Evolutionary conservation across 306 rosid species (phyloP), one percentile per base, ranked within the genome.

Genomic region (Arachis stenosperma): DNA sequence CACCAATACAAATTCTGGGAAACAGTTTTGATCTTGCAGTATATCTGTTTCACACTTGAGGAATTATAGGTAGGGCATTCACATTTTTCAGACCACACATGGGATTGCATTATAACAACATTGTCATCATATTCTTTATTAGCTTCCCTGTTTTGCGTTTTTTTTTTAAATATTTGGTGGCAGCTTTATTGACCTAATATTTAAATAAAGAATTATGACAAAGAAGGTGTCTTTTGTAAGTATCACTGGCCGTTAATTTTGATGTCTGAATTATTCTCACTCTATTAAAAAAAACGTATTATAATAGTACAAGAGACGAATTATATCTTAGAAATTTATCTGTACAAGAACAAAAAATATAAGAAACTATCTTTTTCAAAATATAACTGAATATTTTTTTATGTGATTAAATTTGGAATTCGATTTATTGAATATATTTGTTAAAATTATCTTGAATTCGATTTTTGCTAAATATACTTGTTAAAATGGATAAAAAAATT

Each of bases 171-270:
- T 76, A 81, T 72, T 85, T 83, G 67, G 44, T 69, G 63, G 78
- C 86, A 83, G 81, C 86, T 84, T 81, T 84, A 79, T 82, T 71
- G 13, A 67, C 75, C 73, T 60, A 70, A 27, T 63, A 54, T 67
- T 71, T 72, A 67, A 69, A 75, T 61, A 57, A 70, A 53, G 40
- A 66, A n/a, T 48, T 30, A 57, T 61, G 77, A 65, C 43, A 84
- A 84, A 77, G 81, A 79, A 61, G 78, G 77, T 57, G 54, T 17
- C 17, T 17, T 17, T 17, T 17, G 17, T 17, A 17, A 17, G 17
- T 17, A 17, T 17, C 17, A 17, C 17, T 17, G 0, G 0, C 17
- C 17, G 0, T 15, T 15, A 15, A 17, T 17, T 17, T 17, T 17
- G 17, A 17, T 17, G 17, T 17, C 17, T 17, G 0, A 17, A 17